Conservation (phyloP, 2,329 filamentous ascomycete species). For the Gnomoniopsis sp. region DNA sequence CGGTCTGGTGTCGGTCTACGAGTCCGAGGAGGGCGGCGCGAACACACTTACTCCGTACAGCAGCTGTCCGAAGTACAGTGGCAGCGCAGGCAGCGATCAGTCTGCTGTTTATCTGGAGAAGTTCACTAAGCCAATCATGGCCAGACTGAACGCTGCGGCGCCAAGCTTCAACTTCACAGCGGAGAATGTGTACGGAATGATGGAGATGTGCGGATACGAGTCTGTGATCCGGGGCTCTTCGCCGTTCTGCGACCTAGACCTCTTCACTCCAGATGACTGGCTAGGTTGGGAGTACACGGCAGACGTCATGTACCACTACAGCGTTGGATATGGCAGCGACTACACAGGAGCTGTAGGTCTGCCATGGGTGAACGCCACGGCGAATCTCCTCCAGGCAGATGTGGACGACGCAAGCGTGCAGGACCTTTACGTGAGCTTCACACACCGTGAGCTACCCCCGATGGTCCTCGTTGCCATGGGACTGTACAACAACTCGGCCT, state of each 20-base stretch:
- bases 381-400: conserved; percentile 42
- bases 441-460: conserved; percentile 65
- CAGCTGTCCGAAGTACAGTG: conserved; percentile 60
- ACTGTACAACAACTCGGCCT: conserved; percentile 65
- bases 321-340: conserved; percentile 60
- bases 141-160: conserved; percentile 49
- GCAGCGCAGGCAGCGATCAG: conserved; percentile 54
- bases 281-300: conserved; percentile 64
- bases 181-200: conserved; percentile 62
- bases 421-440: conserved; percentile 66
- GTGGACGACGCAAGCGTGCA: conserved; percentile 34
- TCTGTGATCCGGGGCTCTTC: conserved; percentile 60
- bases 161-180: conserved; percentile 61
- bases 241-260: conserved; percentile 56
- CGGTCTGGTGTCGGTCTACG: conserved; percentile 51
- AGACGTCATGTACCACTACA: conserved; percentile 63
- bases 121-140: conserved; percentile 60
- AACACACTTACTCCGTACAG: conserved; percentile 62
- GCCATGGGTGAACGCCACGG: conserved; percentile 64
- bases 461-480: conserved; percentile 65
- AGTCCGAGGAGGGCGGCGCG: conserved; percentile 55
- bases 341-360: conserved; percentile 57
- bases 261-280: conserved; percentile 62
- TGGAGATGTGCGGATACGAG: conserved; percentile 64
- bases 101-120: conserved; percentile 44